Evolutionary conservation across 441 rosid species (phyloP).

Genomic region (Sinapis alba): DNA sequence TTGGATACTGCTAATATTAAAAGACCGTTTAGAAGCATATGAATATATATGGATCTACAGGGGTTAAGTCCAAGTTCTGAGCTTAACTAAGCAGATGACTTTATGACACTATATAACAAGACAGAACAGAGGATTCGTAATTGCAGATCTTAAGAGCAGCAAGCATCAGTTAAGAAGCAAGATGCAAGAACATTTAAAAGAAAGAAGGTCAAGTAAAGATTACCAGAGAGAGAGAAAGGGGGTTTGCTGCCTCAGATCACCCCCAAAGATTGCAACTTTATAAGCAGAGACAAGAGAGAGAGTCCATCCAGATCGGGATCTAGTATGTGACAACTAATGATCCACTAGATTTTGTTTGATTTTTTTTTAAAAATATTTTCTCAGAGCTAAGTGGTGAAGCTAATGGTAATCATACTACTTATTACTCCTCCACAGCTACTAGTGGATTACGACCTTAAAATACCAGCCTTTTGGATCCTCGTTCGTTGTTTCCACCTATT

Average conservation of each 20-base stretch:
- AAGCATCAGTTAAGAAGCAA: no score
- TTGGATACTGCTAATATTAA: neutral
- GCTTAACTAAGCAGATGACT: neutral
- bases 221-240: slow-evolving; percentile 18
- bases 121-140: neutral
- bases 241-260: slow-evolving; percentile 4
- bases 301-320: slow-evolving; percentile 33
- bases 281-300: neutral
- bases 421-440: no score
- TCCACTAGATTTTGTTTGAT: neutral
- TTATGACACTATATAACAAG: neutral
- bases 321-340: slow-evolving; percentile 6
- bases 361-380: neutral
- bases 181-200: no score
- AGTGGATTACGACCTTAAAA: no score
- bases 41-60: no score
- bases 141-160: slow-evolving; percentile 5
- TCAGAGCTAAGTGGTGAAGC: slow-evolving; percentile 18
- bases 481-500: no score
- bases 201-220: neutral
- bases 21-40: no score
- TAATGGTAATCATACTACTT: slow-evolving; percentile 13
- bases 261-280: slow-evolving; percentile 22
- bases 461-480: no score
- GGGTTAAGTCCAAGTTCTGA: no score